Evolutionary conservation across 176 grass and related monocot species (phyloP), one percentile per base, ranked within the genome.

Genomic region (Phoenix roebelenii): DNA sequence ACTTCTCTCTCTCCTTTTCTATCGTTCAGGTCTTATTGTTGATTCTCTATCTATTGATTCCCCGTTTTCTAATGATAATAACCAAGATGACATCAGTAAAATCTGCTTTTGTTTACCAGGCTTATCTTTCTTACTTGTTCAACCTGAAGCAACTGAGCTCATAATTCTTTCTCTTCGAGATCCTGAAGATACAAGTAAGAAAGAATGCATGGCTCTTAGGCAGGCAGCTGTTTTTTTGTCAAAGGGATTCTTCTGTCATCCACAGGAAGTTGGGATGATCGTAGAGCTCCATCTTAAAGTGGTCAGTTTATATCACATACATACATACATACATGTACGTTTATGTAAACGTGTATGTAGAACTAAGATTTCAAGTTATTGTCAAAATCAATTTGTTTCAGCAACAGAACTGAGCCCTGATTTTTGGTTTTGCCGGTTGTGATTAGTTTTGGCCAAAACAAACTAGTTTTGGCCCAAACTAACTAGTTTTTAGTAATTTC

Each of bases 211-310:
- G 54, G 88, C 86, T 69, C 83, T 97, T 30, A 87, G 92, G 59
- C 87, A 97, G 76, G 92, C 87, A 54, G 72, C 63, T 69, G 62
- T 82, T 83, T 81, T 90, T 70, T 55, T 97, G 59, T 85, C 81
- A 54, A 97, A 85, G 68, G 92, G 87, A 66, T 96, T 96, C 58
- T 87, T 96, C 61, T 90, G 92, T 35, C 80, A 77, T 56, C 86
- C 92, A 24, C 87, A 90, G 52, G 92, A 96, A 87, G 72, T 96
- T 82, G 92, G 74, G 35, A 77, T 84, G 61, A 85, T 96, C 52
- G 80, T 72, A 52, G 92, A 96, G 58, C 79, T 96, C 61, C 83
- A 96, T 81, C 73, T 90, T 74, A 86, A 82, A 90, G 92, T 90
- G 87, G 92, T 96, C 66, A 74, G 92, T 90, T 44, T 44, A 44